Conservation (phyloP, 23 red algal species). For the Gracilaria gracilis region DNA sequence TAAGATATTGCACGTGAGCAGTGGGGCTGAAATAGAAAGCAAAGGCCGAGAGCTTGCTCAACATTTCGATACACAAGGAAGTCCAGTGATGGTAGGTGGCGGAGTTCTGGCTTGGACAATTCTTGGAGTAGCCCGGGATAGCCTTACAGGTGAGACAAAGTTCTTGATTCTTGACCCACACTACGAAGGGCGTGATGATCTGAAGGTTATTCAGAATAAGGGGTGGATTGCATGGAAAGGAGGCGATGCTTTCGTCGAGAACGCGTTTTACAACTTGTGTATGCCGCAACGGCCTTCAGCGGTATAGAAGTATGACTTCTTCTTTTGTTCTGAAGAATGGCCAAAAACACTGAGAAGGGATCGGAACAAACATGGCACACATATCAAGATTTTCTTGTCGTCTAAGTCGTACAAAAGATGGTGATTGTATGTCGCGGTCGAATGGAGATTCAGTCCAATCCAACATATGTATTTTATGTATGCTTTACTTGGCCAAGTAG, state of each 20-base stretch:
- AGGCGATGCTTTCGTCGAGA: conserved; percentile 44
- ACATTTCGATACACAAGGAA: conserved; percentile 76
- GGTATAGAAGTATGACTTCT: conserved; percentile 6
- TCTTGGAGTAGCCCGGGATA: conserved; percentile 71
- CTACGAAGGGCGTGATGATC: conserved; percentile 74
- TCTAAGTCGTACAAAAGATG: no score
- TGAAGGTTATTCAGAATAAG: conserved; percentile 67
- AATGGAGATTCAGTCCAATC: no score
- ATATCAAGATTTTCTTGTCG: neutral
- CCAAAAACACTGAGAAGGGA: neutral
- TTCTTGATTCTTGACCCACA: conserved; percentile 95
- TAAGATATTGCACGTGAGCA: conserved; percentile 80
- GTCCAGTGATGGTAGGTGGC: conserved; percentile 93
- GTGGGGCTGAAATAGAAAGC: conserved; percentile 82
- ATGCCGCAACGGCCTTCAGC: conserved; percentile 70
- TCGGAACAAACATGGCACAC: no score
- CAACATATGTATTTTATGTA: no score
- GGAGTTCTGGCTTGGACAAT: conserved; percentile 91
- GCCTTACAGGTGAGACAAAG: conserved; percentile 59
- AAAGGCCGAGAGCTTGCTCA: conserved; percentile 69
- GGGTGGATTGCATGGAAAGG: conserved; percentile 83
- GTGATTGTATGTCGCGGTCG: no score
- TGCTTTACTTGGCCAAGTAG: no score
- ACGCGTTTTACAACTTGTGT: conserved; percentile 94
- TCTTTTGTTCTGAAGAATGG: neutral